phyloP scores from a whole-genome alignment of 441 rosid genomes.

The Jatropha multifida region DNA sequence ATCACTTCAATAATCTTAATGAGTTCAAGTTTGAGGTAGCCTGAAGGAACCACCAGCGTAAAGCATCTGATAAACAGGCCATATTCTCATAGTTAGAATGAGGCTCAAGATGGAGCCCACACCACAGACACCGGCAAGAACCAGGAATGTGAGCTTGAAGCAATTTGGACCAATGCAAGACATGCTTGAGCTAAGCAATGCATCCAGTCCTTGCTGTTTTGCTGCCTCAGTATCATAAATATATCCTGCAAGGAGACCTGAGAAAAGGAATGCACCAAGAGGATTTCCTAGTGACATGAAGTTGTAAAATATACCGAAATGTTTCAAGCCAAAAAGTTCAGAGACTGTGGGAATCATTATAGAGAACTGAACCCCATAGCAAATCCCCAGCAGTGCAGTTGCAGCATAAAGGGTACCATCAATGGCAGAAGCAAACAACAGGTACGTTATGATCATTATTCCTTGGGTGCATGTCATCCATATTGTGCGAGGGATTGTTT shows the following conservation, averaged over 20 bases:
- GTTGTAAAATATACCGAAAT: constrained; percentile 81
- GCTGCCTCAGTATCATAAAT: constrained; percentile 79
- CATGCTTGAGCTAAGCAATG: background rate
- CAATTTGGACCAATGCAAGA: constrained; percentile 41
- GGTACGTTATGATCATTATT: constrained; percentile 56
- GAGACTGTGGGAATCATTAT: constrained; percentile 75
- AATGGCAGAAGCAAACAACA: constrained; percentile 56
- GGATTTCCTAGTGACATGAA: constrained; percentile 82
- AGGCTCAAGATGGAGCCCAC: constrained; percentile 58
- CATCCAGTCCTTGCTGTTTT: constrained; percentile 50
- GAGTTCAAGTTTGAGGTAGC: constrained; percentile 45
- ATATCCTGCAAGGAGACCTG: constrained; percentile 67
- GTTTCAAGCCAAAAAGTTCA: constrained; percentile 79
- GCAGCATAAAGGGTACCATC: constrained; percentile 56
- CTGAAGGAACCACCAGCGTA: constrained; percentile 81
- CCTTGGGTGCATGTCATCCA: constrained; percentile 73
- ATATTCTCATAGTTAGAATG: constrained; percentile 60
- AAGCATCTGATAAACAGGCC: constrained; percentile 85
- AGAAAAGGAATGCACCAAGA: constrained; percentile 79
- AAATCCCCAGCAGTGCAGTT: constrained; percentile 65
- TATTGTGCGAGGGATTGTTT: constrained; percentile 65
- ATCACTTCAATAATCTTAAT: constrained; percentile 22
- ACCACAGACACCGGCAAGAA: constrained; percentile 70
- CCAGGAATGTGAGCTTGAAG: constrained; percentile 72
- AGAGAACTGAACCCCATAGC: constrained; percentile 73